Base-by-base conservation (phyloP, 169 alveolate species). In the Amoebophrya sp. region DNA sequence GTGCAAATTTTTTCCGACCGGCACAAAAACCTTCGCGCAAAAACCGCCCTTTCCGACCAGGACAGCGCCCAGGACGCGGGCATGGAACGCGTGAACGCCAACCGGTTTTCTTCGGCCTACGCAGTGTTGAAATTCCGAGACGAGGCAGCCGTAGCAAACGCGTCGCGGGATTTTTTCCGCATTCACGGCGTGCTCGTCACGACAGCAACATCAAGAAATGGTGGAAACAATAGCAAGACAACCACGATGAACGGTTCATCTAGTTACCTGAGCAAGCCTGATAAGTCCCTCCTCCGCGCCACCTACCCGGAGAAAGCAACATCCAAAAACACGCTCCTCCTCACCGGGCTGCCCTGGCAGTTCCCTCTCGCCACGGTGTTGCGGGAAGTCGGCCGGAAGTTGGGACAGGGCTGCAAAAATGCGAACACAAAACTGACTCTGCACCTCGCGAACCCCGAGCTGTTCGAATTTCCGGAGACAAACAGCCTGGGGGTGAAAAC, bases 281-380 rank as follows among this genome's bases (percentile, higher is more conserved):
- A n/a, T n/a, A n/a, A n/a, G n/a, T n/a, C n/a, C n/a, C n/a, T n/a
- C n/a, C n/a, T n/a, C n/a, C 83, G 83, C 7, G 32, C 35, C 38
- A 66, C 83, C 12, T 66, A 12, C 35, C 83, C 83, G 39, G 83
- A 66, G 83, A 2, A 25, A 7, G 83, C 83, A 25, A 2, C 7
- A 25, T 25, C 1, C 83, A 66, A 66, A 25, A 66, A 66, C 83
- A 25, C 32, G 2, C 83, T 66, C 7, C 83, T 66, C 32, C 29
- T 66, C 10, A 66, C 83, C 35, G 83, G 83, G 29, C 35, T 66
- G 83, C 83, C 83, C 7, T 66, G 83, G 83, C 83, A 66, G 83
- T 66, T 66, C 18, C 83, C 83, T 7, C 10, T 66, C 38, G 83
- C 38, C 0, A n/a, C 83, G 10, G 39, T 66, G 1, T 25, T 66